phyloP scores from a whole-genome alignment of 2,329 filamentous ascomycete species.

The Xylaria sp. region DNA sequence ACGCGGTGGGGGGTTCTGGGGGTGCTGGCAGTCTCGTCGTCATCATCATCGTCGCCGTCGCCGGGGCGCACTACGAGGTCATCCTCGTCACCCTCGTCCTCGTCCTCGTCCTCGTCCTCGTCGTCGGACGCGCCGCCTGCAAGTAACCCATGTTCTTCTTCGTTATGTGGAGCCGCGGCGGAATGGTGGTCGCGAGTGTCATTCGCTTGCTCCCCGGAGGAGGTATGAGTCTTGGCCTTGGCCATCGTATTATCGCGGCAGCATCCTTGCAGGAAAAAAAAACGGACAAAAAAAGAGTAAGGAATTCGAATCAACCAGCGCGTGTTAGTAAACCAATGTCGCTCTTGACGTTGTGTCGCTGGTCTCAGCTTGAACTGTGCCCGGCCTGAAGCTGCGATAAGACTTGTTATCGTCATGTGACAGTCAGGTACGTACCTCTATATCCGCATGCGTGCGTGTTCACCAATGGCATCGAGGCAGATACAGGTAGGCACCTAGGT shows the following conservation, averaged over 20 bases:
- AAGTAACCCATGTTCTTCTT: conserved; percentile 45
- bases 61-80: conserved; percentile 33
- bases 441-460: too few species aligned
- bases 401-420: conserved; percentile 28
- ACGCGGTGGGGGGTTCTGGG: conserved; percentile 68
- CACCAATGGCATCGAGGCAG: too few species aligned
- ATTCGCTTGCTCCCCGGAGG: conserved; percentile 30
- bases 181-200: conserved; percentile 18
- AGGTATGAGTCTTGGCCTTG: conserved; percentile 43
- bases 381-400: neutral
- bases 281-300: neutral
- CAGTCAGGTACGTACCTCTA: conserved; percentile 9
- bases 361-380: neutral
- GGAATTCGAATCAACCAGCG: too few species aligned
- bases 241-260: conserved; percentile 46
- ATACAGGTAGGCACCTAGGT: too few species aligned
- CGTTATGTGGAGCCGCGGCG: conserved; percentile 33
- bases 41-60: conserved; percentile 14
- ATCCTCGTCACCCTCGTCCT: conserved; percentile 21
- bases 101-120: conserved; percentile 29
- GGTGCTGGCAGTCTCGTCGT: conserved; percentile 33
- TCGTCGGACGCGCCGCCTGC: conserved; percentile 30
- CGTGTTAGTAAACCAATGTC: too few species aligned
- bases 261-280: conserved; percentile 38
- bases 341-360: neutral